Conservation (phyloP, 441 rosid genomes). For the Aquilaria agallochum region DNA sequence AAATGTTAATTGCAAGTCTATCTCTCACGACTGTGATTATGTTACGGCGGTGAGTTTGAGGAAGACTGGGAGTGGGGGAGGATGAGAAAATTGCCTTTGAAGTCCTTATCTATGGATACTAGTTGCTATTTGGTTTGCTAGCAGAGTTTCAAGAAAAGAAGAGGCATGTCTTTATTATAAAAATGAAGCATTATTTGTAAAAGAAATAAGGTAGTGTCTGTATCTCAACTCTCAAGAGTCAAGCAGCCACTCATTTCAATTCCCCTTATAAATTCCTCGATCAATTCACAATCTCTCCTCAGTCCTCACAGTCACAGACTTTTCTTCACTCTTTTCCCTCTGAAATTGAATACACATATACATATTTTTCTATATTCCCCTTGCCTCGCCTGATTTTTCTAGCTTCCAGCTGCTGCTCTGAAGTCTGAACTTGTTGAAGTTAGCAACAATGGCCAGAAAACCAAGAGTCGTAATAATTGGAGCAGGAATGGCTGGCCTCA, state of each 20-base stretch:
- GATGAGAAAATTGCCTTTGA: no score
- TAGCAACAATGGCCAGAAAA: conserved; percentile 66
- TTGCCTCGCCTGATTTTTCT: conserved; percentile 4
- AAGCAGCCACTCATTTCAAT: conserved; percentile 11
- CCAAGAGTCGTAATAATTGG: conserved; percentile 89
- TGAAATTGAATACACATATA: not conserved
- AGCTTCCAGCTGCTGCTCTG: not conserved
- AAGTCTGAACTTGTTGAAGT: conserved; percentile 2
- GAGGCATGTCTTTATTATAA: conserved; percentile 52
- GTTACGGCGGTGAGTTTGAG: conserved; percentile 14
- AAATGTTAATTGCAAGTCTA: no score
- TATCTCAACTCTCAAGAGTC: conserved; percentile 10
- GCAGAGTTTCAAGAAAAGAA: conserved; percentile 38
- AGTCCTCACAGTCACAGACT: conserved; percentile 22
- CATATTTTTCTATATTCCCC: not conserved
- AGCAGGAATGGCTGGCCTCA: conserved; percentile 97
- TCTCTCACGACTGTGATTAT: no score
- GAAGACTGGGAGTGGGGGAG: not conserved
- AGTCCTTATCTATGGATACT: no score
- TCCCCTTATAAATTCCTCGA: conserved; percentile 48
- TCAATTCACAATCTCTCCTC: conserved; percentile 44
- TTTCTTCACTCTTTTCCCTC: conserved; percentile 18
- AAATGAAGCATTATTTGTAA: conserved; percentile 8
- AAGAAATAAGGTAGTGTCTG: not conserved
- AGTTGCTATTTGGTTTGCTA: not conserved